Evolutionary conservation across 2,329 filamentous ascomycete genomes (phyloP), one percentile per base, ranked within the genome.

Genomic region (Chaetomiaceae sp.): DNA sequence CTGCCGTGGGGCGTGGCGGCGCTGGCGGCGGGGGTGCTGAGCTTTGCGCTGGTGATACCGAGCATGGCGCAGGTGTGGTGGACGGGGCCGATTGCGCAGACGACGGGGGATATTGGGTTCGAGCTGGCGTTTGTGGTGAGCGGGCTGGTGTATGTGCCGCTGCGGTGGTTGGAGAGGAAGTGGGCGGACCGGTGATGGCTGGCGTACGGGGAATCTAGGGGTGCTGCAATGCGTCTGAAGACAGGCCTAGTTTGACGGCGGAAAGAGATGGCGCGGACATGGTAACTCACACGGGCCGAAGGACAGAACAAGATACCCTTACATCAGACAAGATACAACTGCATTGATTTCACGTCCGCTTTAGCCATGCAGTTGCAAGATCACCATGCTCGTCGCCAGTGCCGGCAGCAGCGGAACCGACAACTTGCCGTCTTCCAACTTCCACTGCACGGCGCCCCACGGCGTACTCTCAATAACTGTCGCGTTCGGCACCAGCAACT

Each of bases 21-120:
- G 17, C 19, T 63, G 11, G 32, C 24, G 5, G 50, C 59, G 1
- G 43, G 44, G 1, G 47, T 51, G 14, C 24, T 54, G 29, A 53
- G 52, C 18, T 57, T 63, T 40, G 57, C 39, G 6, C 27, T 62
- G 6, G 62, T 70, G 1, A 55, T 72, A 4, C 69, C 70, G 3
- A 60, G 64, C 14, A 72, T 73, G 62, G 59, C 59, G 15, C 68
- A 71, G 48, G 64, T 64, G 7, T 71, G 68, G 68, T 73, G 62
- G 45, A 62, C 61, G 3, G 70, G 70, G 7, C 68, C 70, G 3
- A 65, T 73, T 37, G 70, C 68, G 3, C 47, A 57, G 51, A 63
- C 56, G 6, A 68, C 70, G 11, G 70, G 70, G 3, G 70, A 73
- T 52, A 62, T 73, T 30, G 70, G 70, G 2, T 73, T 73, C 43